A percentile compares a stretch with the other conserved stretches of the same genome.
Conservation (phyloP, 345 rosid genomes). For the Cardamine occulta region DNA sequence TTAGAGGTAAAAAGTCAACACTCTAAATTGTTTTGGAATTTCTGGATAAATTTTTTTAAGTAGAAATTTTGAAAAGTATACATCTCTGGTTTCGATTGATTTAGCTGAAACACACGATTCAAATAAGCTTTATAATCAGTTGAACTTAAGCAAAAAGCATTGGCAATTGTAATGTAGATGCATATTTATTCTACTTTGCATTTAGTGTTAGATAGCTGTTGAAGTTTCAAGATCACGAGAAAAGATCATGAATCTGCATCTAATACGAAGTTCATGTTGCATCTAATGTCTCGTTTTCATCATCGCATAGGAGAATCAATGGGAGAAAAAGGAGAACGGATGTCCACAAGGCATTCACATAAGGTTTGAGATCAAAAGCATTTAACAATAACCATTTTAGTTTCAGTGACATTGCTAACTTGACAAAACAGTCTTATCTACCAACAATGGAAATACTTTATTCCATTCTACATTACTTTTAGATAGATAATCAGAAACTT, state of each 20-base stretch:
- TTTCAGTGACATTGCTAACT: neutral
- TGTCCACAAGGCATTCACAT: conserved; percentile 28
- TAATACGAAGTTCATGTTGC: neutral
- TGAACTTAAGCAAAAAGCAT: neutral
- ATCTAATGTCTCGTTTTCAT: neutral
- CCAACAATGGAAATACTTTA: neutral
- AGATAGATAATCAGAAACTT: conserved; percentile 13
- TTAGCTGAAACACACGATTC: neutral
- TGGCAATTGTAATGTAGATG: conserved; percentile 6
- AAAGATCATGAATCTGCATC: neutral
- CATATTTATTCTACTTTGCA: neutral
- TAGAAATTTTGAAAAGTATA: too few species aligned
- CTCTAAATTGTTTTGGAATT: neutral
- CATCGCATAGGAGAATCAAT: conserved; percentile 33
- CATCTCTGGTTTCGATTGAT: conserved; percentile 5
- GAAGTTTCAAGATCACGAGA: neutral
- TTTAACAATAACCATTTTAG: too few species aligned
- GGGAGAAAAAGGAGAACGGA: conserved; percentile 30
- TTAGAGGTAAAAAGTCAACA: conserved; percentile 24
- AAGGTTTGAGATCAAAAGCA: conserved; percentile 23
- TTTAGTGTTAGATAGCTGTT: conserved; percentile 5
- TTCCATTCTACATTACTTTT: neutral
- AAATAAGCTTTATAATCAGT: neutral
- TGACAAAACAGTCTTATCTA: neutral
- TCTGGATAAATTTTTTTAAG: too few species aligned